These are phyloP conservation scores for Botryotinia narcissicola DNA, from an alignment of 2,329 filamentous ascomycete species.

Conservation along the genomic window DNA sequence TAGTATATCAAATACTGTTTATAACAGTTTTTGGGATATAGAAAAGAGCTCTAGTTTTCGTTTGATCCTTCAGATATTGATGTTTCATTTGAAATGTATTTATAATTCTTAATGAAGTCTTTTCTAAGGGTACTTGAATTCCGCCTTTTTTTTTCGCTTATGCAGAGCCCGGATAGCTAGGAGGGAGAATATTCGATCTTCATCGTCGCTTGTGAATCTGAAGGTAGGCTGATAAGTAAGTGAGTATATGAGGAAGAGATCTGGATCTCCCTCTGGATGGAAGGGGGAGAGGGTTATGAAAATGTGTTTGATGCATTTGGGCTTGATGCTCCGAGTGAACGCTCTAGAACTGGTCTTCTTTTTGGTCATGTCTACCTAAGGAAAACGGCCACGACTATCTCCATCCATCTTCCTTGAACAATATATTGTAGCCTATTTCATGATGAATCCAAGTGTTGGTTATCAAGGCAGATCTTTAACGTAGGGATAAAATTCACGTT, in stretches of 20 bases:
- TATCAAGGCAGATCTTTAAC: background rate
- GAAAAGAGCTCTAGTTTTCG: no score
- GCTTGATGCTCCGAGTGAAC: background rate
- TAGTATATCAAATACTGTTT: no score
- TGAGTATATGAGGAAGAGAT: background rate
- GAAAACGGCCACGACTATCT: background rate
- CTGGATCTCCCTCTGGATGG: background rate
- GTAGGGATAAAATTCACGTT: background rate
- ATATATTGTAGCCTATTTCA: background rate
- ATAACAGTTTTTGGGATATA: no score
- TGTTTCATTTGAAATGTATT: no score
- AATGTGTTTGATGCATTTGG: background rate
- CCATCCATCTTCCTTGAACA: background rate
- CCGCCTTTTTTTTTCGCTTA: no score
- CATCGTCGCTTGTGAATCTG: background rate
- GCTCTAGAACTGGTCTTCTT: background rate
- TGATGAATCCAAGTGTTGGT: background rate
- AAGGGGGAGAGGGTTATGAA: background rate
- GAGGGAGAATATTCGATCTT: background rate
- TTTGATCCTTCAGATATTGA: no score
- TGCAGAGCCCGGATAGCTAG: background rate
- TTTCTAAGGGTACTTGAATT: no score
- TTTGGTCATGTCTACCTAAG: background rate
- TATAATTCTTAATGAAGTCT: no score
- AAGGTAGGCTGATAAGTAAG: background rate